Base-by-base conservation (phyloP, 495 filamentous ascomycete genomes). In the Penicillium odoratum region DNA sequence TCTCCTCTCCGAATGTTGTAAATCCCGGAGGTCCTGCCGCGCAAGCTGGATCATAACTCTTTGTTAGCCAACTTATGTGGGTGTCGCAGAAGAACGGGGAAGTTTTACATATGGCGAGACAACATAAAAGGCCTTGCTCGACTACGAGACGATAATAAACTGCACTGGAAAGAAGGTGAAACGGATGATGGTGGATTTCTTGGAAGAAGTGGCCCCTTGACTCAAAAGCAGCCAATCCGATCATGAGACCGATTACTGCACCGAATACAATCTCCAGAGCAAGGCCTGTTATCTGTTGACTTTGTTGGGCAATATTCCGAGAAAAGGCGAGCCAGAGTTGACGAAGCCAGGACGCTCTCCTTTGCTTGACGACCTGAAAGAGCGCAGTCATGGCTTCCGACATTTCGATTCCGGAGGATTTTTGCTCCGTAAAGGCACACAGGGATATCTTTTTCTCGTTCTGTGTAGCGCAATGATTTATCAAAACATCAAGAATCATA, bases 1-100 rank as follows among this genome's bases (percentile, higher is more conserved):
- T 49, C 28, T 86, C 81, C 51, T 85, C 81, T 7, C 80, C 82
- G 62, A 84, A 85, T 45, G 81, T 69, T 52, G 74, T 74, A 34
- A 85, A 82, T 7, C 77, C 81, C 1, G 83, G 78, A 0, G 83
- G 76, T 30, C 74, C 75, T 11, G 80, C 74, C 4, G 78, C 76
- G 5, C 83, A 77, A 21, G 29, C 51, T 60, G 33, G 13, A 51
- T 7, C 30, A 40, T 13, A 38, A 38, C 13, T 0, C 8, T 38
- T 38, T 8, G 13, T 38, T 15, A 38, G 34, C 34, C 34, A 38
- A 38, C 8, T 7, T 4, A 1, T 10, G 30, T 33, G 30, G 1
- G 8, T n/a, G 13, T 21, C 7, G 21, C 18, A 18, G n/a, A 21
- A 3, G 16, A 26, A 55, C 15, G 16, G 8, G 16, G 28, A n/a